These are phyloP conservation scores for Beauveria rudraprayagi DNA, from an alignment of 2,329 filamentous ascomycete genomes.

Conservation along the genomic window DNA sequence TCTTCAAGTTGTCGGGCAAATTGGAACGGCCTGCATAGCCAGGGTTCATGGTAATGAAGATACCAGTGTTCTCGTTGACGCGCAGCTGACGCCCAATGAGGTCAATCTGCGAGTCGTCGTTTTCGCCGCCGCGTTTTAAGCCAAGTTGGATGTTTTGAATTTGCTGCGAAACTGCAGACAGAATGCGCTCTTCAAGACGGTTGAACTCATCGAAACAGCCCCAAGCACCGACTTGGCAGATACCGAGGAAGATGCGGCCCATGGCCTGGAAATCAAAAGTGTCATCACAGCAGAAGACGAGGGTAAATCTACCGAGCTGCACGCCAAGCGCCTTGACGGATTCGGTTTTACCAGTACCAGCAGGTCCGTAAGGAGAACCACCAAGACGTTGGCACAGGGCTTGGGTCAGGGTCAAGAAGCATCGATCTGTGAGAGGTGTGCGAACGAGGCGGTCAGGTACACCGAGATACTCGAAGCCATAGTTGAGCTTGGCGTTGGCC, in stretches of 20 bases:
- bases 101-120: slow-evolving; percentile 84
- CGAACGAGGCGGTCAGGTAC: slow-evolving; percentile 93
- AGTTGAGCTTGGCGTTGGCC: slow-evolving; percentile 91
- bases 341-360: slow-evolving; percentile 97
- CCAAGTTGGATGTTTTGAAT: slow-evolving; percentile 99
- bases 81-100: slow-evolving; percentile 82
- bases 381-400: slow-evolving; percentile 90
- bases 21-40: slow-evolving; percentile 98
- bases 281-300: slow-evolving; percentile 99
- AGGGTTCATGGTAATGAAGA: slow-evolving; percentile 99
- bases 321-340: slow-evolving; percentile 97
- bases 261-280: slow-evolving; percentile 99
- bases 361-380: slow-evolving; percentile 93
- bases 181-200: slow-evolving; percentile 90
- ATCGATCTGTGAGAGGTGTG: slow-evolving; percentile 93
- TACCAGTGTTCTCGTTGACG: slow-evolving; percentile 89
- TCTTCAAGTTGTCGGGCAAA: slow-evolving; percentile 97
- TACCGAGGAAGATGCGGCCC: slow-evolving; percentile 98
- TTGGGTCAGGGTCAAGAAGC: slow-evolving; percentile 95
- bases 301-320: slow-evolving; percentile 91
- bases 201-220: slow-evolving; percentile 99
- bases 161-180: slow-evolving; percentile 97
- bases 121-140: slow-evolving; percentile 72
- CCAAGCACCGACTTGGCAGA: slow-evolving; percentile 98
- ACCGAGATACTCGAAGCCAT: slow-evolving; percentile 96